Evolutionary conservation across 164 flowering plant species (phyloP), one percentile per base, ranked within the genome.

Genomic region (Echeveria elegans): DNA sequence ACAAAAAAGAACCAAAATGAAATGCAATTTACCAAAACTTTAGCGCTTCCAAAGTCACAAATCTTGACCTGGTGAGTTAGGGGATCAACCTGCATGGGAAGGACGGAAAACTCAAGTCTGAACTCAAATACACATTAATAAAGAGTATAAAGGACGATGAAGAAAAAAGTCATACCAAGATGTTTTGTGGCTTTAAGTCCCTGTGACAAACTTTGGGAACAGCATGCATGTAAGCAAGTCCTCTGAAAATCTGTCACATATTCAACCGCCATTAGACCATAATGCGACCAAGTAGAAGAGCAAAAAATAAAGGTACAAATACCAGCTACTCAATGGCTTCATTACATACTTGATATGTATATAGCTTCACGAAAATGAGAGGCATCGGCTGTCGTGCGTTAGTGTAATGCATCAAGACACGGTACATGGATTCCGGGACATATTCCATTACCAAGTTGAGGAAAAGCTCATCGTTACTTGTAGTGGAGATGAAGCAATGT

Each of bases 391-490:
- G 87, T 37, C 75, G 82, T 71, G 79, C 80, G 75, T 74, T 83
- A 74, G 72, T 82, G 76, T 86, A 85, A 72, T 83, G 82, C 71
- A 78, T 85, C 62, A 82, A 66, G 41, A 85, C 85, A 24, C 83
- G 76, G 34, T 83, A 74, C 77, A 83, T 78, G 69, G 85, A 82
- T 76, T 86, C 85, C 8, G 89, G 87, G 26, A 84, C 90, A 75
- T 82, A 86, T 66, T 86, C 90, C 76, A 86, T 82, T 11, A 86
- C 90, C 77, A 86, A 74, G 68, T 84, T 86, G 52, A 86, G 87
- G 72, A 80, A 86, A 24, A 86, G 80, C 71, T 86, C 91, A 66
- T 86, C 77, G 65, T 77, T 85, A 58, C 76, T 81, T 28, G 91
- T 86, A 11, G 89, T 83, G 37, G 91, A 86, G 71, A 85, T 83